These are phyloP conservation scores for Anthracocystis walkeri DNA, from an alignment of 1,284 basidiomycete genomes.

Conservation along the genomic window DNA sequence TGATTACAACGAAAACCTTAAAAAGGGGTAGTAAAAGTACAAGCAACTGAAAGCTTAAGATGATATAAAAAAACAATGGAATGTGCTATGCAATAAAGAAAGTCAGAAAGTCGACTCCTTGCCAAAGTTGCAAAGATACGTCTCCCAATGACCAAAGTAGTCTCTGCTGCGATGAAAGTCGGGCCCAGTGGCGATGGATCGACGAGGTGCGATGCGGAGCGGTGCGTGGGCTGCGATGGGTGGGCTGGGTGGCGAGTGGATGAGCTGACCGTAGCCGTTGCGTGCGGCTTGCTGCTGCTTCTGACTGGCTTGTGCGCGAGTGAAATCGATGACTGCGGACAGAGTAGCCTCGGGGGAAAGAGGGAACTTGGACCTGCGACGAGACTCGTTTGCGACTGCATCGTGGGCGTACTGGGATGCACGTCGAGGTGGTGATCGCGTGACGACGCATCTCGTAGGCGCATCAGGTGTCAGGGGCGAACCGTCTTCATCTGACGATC, in stretches of 20 bases:
- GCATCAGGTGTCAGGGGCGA: slow-evolving; percentile 28
- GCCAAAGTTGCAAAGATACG: slow-evolving; percentile 34
- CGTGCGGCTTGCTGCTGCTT: slow-evolving; percentile 7
- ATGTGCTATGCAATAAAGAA: background rate
- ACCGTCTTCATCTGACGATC: slow-evolving; percentile 17
- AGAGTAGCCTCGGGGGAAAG: slow-evolving; percentile 24
- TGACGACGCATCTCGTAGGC: background rate
- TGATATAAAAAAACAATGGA: background rate
- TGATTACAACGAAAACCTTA: background rate
- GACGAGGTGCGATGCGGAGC: slow-evolving; percentile 20
- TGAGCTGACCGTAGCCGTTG: slow-evolving; percentile 18
- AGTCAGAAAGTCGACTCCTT: slow-evolving; percentile 38
- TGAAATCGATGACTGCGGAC: slow-evolving; percentile 32
- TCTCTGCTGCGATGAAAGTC: background rate
- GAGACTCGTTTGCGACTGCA: slow-evolving; percentile 7
- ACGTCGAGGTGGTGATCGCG: background rate
- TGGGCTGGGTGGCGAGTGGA: slow-evolving; percentile 17
- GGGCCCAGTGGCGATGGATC: background rate
- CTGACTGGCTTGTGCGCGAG: slow-evolving; percentile 15
- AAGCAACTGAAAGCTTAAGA: background rate
- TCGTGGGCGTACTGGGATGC: slow-evolving; percentile 19
- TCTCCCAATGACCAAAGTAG: slow-evolving; percentile 44
- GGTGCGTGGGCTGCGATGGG: slow-evolving; percentile 10
- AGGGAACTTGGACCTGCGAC: background rate
- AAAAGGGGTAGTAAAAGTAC: background rate